Conservation (phyloP, 2,329 filamentous ascomycete genomes). For the Clathrospora elynae region DNA sequence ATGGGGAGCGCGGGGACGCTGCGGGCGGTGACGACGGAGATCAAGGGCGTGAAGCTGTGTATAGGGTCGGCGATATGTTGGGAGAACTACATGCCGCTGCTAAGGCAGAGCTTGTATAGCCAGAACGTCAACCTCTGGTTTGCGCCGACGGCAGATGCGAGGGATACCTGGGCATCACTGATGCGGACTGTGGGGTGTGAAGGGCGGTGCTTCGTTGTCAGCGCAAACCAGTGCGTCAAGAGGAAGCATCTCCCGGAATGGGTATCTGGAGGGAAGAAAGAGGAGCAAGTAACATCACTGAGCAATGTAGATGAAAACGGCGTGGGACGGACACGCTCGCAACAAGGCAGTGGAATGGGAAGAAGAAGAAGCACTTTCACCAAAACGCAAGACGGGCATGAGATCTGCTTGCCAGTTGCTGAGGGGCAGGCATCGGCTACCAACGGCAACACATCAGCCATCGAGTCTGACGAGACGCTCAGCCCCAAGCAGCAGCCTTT, state of each 20-base stretch:
- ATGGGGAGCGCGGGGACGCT: constrained; percentile 81
- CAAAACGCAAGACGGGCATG: constrained; percentile 50
- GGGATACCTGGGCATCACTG: constrained; percentile 81
- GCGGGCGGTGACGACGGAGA: constrained; percentile 75
- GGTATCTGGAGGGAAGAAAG: constrained; percentile 50
- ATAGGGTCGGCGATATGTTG: constrained; percentile 90
- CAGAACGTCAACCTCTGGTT: constrained; percentile 94
- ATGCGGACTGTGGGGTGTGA: constrained; percentile 83
- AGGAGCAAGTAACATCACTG: constrained; percentile 4
- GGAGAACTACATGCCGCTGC: constrained; percentile 94
- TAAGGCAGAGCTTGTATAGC: constrained; percentile 80
- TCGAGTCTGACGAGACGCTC: constrained; percentile 28
- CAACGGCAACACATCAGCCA: constrained; percentile 29
- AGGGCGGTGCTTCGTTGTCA: constrained; percentile 83
- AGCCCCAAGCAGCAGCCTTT: constrained; percentile 26
- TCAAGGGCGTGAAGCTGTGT: constrained; percentile 78
- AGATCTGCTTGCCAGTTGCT: constrained; percentile 52
- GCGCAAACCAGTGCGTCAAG: constrained; percentile 79
- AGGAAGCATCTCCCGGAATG: constrained; percentile 62
- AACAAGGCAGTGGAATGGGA: constrained; percentile 14
- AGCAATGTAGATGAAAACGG: constrained; percentile 6
- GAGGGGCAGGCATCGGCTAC: constrained; percentile 8
- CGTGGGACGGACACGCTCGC: constrained; percentile 6
- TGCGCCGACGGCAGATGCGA: constrained; percentile 83
- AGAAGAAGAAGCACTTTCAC: constrained; percentile 51